These are phyloP conservation scores for Trichothecium sympodiale DNA, from an alignment of 2,329 filamentous ascomycete genomes.

Conservation along the genomic window DNA sequence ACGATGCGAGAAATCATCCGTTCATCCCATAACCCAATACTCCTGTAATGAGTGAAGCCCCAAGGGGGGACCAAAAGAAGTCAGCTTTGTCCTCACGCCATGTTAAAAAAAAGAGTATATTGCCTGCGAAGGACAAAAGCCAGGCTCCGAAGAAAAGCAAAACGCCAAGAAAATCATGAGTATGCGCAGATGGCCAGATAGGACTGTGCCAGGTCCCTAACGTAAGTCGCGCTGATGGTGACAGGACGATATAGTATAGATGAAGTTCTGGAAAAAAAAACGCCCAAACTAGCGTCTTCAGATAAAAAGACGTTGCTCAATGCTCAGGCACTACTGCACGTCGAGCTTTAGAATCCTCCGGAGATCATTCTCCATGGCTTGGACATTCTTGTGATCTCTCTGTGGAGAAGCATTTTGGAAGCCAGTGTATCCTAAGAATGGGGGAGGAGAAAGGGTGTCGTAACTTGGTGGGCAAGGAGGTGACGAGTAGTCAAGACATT, in stretches of 20 bases:
- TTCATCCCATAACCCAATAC: no score
- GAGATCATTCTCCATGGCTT: conserved; percentile 42
- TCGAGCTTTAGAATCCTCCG: conserved; percentile 40
- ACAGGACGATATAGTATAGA: no score
- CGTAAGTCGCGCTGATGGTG: no score
- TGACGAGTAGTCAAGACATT: not conserved
- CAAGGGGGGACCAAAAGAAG: no score
- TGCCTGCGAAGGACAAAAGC: no score
- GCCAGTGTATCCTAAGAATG: conserved; percentile 1
- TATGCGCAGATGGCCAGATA: not conserved
- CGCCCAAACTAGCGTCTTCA: not conserved
- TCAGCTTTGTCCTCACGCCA: no score
- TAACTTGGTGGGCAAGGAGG: not conserved
- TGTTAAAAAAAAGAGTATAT: no score
- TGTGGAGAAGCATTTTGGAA: not conserved
- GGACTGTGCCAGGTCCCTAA: no score
- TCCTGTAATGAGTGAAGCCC: no score
- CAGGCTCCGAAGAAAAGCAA: not conserved
- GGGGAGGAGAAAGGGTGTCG: not conserved
- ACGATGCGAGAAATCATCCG: no score
- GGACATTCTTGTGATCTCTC: conserved; percentile 18
- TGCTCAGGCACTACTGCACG: conserved; percentile 4
- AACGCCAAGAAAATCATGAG: conserved; percentile 1
- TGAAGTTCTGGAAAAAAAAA: not conserved
- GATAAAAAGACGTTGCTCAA: no score